These are phyloP conservation scores for Pestalotiopsis sp. DNA, from an alignment of 2,329 filamentous ascomycete genomes.

Conservation along the genomic window DNA sequence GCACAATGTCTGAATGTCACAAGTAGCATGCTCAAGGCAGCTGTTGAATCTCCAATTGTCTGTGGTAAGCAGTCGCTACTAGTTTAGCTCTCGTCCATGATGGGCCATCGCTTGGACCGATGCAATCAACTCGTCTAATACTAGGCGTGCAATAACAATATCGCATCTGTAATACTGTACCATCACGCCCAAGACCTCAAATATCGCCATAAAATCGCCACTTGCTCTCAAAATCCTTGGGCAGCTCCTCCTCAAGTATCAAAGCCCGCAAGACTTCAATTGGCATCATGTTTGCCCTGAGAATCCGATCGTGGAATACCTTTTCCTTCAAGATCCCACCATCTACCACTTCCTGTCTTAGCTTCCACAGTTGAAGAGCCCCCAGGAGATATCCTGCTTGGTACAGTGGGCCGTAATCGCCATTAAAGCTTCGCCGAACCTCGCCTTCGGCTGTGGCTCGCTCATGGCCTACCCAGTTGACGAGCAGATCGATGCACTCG, in stretches of 20 bases:
- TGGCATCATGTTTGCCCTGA: slow-evolving; percentile 54
- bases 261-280: slow-evolving; percentile 55
- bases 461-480: slow-evolving; percentile 60
- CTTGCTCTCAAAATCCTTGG: slow-evolving; percentile 42
- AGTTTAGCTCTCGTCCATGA: too few species aligned
- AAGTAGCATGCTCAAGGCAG: too few species aligned
- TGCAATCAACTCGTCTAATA: too few species aligned
- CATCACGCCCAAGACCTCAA: background rate
- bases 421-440: slow-evolving; percentile 57
- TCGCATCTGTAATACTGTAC: too few species aligned
- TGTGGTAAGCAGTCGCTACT: too few species aligned
- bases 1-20: background rate
- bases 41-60: too few species aligned
- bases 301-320: slow-evolving; percentile 55
- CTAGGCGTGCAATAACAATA: too few species aligned
- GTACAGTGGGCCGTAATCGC: slow-evolving; percentile 59
- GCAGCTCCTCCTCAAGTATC: slow-evolving; percentile 41
- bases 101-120: too few species aligned
- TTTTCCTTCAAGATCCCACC: slow-evolving; percentile 45
- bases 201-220: slow-evolving; percentile 51
- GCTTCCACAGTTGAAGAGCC: slow-evolving; percentile 54
- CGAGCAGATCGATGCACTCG: slow-evolving; percentile 59
- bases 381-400: slow-evolving; percentile 63
- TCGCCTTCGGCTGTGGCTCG: slow-evolving; percentile 61
- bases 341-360: slow-evolving; percentile 50